Conservation (phyloP, 805 yeast genomes). For the Saturnispora sanitii region DNA sequence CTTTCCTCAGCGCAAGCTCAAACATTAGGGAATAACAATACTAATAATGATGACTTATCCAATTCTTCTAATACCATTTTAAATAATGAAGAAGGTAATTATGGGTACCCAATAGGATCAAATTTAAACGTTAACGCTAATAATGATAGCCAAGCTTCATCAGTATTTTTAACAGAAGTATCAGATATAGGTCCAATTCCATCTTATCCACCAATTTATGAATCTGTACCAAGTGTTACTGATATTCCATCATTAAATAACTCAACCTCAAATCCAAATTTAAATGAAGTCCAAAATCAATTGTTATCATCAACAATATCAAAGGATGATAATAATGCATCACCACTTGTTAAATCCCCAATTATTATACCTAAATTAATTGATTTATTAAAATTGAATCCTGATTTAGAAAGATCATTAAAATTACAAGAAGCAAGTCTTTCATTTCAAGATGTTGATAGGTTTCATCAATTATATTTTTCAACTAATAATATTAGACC, state of each 20-base stretch:
- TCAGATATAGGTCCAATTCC: constrained; percentile 9
- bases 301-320: too few species aligned
- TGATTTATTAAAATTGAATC: constrained; percentile 3
- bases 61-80: neutral
- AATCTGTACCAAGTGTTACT: constrained; percentile 3
- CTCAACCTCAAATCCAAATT: too few species aligned
- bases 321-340: too few species aligned
- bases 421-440: constrained; percentile 16
- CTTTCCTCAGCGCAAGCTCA: too few species aligned
- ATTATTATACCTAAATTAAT: neutral
- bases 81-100: neutral
- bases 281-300: too few species aligned
- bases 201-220: constrained; percentile 4
- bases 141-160: neutral
- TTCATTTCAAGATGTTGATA: constrained; percentile 16
- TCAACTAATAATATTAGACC: constrained; percentile 7
- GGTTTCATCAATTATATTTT: constrained; percentile 16
- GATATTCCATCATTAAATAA: neutral
- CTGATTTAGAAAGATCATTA: constrained; percentile 7
- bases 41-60: neutral
- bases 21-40: neutral
- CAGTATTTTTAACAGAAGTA: neutral
- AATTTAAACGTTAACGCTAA: neutral
- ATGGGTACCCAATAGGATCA: neutral
- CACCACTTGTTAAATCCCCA: too few species aligned